These are phyloP conservation scores for Brachypodium distachyon DNA, from an alignment of 202 grass and related monocot species.

Conservation along the genomic window DNA sequence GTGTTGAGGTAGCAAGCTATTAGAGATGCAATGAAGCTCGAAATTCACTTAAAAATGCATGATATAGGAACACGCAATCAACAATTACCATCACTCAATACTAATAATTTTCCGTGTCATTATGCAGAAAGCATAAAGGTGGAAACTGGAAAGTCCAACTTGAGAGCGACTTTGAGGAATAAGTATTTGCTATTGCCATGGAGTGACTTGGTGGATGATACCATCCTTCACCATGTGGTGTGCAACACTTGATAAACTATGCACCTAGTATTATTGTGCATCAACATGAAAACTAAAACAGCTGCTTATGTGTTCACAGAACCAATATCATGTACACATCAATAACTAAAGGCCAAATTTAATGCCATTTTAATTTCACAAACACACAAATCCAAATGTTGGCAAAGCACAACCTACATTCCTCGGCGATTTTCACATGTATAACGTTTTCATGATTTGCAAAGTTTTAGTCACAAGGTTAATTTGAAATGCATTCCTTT, in stretches of 20 bases:
- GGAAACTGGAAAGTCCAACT: constrained; percentile 7
- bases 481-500: not conserved
- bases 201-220: not conserved
- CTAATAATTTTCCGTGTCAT: not conserved
- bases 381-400: not conserved
- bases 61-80: not conserved
- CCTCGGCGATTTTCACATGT: not conserved
- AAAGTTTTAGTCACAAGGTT: not conserved
- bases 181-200: not conserved
- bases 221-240: not conserved
- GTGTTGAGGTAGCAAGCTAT: constrained; percentile 13
- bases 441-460: not conserved
- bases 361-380: not conserved
- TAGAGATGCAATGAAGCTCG: not conserved
- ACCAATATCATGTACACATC: not conserved
- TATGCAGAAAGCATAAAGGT: not conserved
- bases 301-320: not conserved
- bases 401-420: not conserved
- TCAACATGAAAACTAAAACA: not conserved
- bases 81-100: not conserved
- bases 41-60: not conserved
- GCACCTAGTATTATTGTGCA: not conserved
- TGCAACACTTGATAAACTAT: not conserved
- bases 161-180: not conserved
- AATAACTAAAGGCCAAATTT: not conserved